Evolutionary conservation across 495 filamentous ascomycete genomes (phyloP).

Genomic region (Filosporella fistucella): DNA sequence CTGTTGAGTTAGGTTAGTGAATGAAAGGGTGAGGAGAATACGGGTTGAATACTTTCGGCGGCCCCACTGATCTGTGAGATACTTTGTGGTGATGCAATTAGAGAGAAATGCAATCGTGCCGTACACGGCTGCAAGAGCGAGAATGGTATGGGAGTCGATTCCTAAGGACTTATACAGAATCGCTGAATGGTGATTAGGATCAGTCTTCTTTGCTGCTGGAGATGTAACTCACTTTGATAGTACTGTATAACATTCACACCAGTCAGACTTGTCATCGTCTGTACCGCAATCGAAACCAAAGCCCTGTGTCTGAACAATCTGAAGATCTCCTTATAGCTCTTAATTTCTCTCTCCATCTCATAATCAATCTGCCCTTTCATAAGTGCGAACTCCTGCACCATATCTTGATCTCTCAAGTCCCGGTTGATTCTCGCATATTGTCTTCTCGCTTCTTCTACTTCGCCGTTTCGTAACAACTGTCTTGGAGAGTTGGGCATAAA

Average conservation of each 20-base stretch:
- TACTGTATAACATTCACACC: conserved; percentile 55
- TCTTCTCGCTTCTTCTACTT: conserved; percentile 41
- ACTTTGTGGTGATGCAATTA: conserved; percentile 48
- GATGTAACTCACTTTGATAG: conserved; percentile 41
- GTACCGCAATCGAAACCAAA: conserved; percentile 47
- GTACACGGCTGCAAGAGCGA: conserved; percentile 51
- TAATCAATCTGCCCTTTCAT: conserved; percentile 58
- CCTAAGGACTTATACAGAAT: conserved; percentile 53
- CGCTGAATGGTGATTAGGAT: conserved; percentile 14
- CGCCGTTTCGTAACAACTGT: conserved; percentile 44
- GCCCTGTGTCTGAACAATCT: conserved; percentile 45
- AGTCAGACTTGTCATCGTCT: conserved; percentile 55
- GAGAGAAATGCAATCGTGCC: conserved; percentile 50
- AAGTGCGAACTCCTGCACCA: conserved; percentile 47
- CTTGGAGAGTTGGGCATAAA: conserved; percentile 20
- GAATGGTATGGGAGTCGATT: conserved; percentile 43
- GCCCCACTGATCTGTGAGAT: conserved; percentile 55
- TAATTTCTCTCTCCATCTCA: conserved; percentile 53
- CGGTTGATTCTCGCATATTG: conserved; percentile 46
- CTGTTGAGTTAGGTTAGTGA: conserved; percentile 20
- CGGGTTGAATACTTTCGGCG: conserved; percentile 43
- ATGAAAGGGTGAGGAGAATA: not conserved
- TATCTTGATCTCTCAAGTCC: conserved; percentile 41
- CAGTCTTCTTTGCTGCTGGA: not conserved
- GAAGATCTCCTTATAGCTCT: conserved; percentile 47